Evolutionary conservation across 139 green algal species (phyloP), one percentile per base, ranked within the genome.

Genomic region (Mychonastes homosphaera): DNA sequence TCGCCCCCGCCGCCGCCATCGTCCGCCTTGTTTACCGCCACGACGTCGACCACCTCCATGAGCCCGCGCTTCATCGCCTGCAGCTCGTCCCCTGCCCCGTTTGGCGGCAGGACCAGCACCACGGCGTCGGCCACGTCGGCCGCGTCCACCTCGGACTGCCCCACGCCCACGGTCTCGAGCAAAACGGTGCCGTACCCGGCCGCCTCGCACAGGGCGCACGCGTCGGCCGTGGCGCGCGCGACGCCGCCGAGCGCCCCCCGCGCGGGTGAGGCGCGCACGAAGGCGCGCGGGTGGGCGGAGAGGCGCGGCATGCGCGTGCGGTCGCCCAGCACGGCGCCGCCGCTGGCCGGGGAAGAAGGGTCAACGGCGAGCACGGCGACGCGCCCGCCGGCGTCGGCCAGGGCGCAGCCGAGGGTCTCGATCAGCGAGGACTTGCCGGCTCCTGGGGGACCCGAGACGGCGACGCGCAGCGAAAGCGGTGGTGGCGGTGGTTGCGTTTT

Each of bases 121-220:
- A 88, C 60, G 23, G 53, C 54, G 50, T 87, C 79, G 19, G 76
- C 72, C 24, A 87, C 56, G 50, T 84, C 68, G 0, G 67, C 52
- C 8, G 86, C 80, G 15, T 72, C 72, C 21, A 56, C 66, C 55
- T 87, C 79, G 39, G 41, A 68, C 57, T 87, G 79, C 2, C 79
- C 79, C 51, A 86, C 79, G 2, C 79, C 79, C 24, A 87, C 79
- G 6, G 79, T 87, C 62, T 87, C 79, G 6, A 84, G 54, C 38
- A 85, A 26, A 4, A 85, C 36, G 1, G 13, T 30, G 21, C 48
- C 40, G 56, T 71, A 80, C 10, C 73, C 70, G 3, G 73, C 73
- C 13, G 74, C 79, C 53, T 81, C 69, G 53, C 69, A 81, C 7
- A 87, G 46, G n/a, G 75, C 18, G 21, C 76, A 58, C 24, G 80